These are phyloP conservation scores for Cytospora mali DNA, from an alignment of 2,329 filamentous ascomycete genomes.

Conservation along the genomic window DNA sequence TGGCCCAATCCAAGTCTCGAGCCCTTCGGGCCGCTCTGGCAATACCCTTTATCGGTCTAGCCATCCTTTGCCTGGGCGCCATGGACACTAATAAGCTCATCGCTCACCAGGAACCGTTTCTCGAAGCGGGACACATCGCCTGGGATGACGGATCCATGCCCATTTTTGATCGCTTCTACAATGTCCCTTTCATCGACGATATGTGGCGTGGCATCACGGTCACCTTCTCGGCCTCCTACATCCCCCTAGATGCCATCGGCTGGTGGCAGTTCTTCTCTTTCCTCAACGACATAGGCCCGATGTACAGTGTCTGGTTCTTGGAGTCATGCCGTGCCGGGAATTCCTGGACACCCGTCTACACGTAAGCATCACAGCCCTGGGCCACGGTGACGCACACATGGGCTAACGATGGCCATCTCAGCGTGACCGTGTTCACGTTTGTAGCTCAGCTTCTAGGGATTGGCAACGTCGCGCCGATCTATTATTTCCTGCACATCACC, in stretches of 20 bases:
- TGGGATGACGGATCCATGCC: slow-evolving; percentile 30
- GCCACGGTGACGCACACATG: not conserved
- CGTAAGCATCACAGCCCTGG: slow-evolving; percentile 28
- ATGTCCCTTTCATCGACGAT: slow-evolving; percentile 27
- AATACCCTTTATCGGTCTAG: slow-evolving; percentile 2
- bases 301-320: slow-evolving; percentile 33
- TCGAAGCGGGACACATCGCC: slow-evolving; percentile 22
- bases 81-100: slow-evolving; percentile 5
- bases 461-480: slow-evolving; percentile 4
- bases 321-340: slow-evolving; percentile 30
- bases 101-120: slow-evolving; percentile 1
- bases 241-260: slow-evolving; percentile 30
- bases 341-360: slow-evolving; percentile 29
- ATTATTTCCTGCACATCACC: slow-evolving; percentile 6
- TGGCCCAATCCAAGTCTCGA: not conserved
- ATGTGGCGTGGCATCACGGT: slow-evolving; percentile 29
- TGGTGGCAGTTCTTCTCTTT: slow-evolving; percentile 34
- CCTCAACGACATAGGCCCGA: slow-evolving; percentile 31
- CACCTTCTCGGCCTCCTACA: slow-evolving; percentile 30
- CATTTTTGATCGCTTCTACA: slow-evolving; percentile 30
- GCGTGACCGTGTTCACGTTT: not conserved
- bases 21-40: not conserved
- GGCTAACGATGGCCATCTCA: not conserved
- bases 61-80: not conserved
- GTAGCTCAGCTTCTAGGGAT: slow-evolving; percentile 8